phyloP scores from a whole-genome alignment of 495 filamentous ascomycete species.

The Daldinia caldariorum region DNA sequence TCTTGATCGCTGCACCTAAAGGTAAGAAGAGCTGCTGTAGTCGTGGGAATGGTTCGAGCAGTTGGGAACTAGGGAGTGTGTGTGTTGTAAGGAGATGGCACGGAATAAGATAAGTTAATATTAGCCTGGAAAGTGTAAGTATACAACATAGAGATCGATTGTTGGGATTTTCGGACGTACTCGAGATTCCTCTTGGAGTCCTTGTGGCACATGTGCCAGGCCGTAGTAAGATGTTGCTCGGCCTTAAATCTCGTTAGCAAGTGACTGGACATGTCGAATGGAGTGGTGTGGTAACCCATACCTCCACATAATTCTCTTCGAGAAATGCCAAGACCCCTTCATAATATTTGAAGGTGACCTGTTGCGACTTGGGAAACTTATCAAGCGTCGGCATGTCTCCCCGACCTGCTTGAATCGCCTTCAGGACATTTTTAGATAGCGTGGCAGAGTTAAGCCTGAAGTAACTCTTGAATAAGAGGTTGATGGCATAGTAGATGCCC shows the following conservation, averaged over 20 bases:
- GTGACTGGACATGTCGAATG: not conserved
- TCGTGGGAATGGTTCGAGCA: conserved; percentile 80
- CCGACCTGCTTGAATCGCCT: conserved; percentile 74
- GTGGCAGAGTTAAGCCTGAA: conserved; percentile 91
- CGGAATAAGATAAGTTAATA: conserved; percentile 95
- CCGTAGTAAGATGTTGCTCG: conserved; percentile 79
- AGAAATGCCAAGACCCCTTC: conserved; percentile 88
- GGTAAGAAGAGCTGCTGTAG: conserved; percentile 81
- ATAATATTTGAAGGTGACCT: conserved; percentile 97
- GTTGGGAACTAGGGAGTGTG: conserved; percentile 73
- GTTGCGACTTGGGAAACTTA: conserved; percentile 84
- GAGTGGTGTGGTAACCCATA: conserved; percentile 52
- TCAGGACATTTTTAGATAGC: conserved; percentile 91
- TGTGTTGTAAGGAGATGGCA: conserved; percentile 89
- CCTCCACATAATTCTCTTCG: conserved; percentile 87
- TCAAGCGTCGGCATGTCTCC: conserved; percentile 79
- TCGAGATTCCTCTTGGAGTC: conserved; percentile 79
- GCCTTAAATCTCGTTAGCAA: conserved; percentile 62
- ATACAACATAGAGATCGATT: not conserved
- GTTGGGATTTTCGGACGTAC: conserved; percentile 55
- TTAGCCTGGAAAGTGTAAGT: conserved; percentile 69
- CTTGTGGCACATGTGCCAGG: conserved; percentile 79
- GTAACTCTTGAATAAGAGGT: conserved; percentile 96
- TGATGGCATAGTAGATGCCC: conserved; percentile 93
- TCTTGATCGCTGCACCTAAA: conserved; percentile 77